Evolutionary conservation across 2,329 filamentous ascomycete genomes (phyloP).

Genomic region (Xylariaceae sp.): DNA sequence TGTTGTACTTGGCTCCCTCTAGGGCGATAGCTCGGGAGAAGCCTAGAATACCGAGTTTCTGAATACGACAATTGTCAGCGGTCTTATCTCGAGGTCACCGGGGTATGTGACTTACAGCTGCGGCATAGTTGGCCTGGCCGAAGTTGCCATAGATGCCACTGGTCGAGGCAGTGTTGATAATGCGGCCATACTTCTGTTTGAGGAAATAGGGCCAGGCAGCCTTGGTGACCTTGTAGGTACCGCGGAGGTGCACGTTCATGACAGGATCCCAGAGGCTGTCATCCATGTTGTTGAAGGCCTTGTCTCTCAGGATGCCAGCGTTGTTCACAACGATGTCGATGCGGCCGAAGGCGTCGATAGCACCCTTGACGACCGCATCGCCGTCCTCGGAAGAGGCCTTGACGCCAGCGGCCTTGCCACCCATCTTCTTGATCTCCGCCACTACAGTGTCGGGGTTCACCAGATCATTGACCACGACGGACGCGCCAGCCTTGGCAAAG

Average conservation of each 20-base stretch:
- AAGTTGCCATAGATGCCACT: constrained; percentile 99
- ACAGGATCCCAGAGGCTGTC: constrained; percentile 91
- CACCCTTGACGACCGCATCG: constrained; percentile 82
- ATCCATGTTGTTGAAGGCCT: constrained; percentile 97
- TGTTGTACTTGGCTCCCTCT: constrained; percentile 96
- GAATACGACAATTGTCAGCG: constrained; percentile 17
- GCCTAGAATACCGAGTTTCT: constrained; percentile 90
- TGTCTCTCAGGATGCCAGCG: constrained; percentile 93
- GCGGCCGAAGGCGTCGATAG: constrained; percentile 88
- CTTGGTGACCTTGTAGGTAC: constrained; percentile 95
- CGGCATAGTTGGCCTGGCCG: constrained; percentile 95
- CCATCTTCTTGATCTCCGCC: constrained; percentile 82
- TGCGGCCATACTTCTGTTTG: constrained; percentile 96
- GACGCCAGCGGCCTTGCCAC: constrained; percentile 85
- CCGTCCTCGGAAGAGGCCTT: constrained; percentile 93
- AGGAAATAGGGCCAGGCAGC: constrained; percentile 96
- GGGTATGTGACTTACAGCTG: constrained; percentile 60
- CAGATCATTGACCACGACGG: constrained; percentile 94
- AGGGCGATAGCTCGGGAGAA: constrained; percentile 89
- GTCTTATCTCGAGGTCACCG: no score
- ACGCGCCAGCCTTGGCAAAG: constrained; percentile 78
- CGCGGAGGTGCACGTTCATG: constrained; percentile 84
- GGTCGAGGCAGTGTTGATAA: constrained; percentile 95
- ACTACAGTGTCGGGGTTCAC: constrained; percentile 86
- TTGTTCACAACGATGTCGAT: constrained; percentile 98